Conservation (phyloP, 2,329 filamentous ascomycete genomes). For the Fusarium armeniacum region DNA sequence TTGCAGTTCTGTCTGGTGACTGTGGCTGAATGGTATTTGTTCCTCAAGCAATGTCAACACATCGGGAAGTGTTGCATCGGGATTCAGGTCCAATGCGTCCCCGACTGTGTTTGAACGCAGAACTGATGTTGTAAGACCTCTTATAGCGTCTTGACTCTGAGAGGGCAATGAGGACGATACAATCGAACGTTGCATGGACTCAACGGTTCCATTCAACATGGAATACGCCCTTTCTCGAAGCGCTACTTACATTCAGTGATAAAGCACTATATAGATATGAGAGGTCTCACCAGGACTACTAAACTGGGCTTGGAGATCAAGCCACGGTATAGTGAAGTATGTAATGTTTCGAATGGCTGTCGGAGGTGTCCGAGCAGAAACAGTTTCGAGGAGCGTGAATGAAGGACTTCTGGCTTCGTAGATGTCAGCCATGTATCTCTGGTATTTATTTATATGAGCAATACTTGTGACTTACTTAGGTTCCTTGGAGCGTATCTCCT, state of each 20-base stretch:
- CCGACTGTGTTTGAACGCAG: neutral
- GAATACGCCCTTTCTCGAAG: neutral
- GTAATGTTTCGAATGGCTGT: neutral
- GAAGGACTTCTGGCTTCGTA: neutral
- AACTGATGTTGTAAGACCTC: accelerated
- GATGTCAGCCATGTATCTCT: neutral
- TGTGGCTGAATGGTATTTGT: neutral
- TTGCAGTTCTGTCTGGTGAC: neutral
- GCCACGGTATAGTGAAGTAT: neutral
- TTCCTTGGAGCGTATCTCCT: neutral
- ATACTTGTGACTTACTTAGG: neutral
- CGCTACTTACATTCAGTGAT: neutral
- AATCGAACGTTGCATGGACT: neutral
- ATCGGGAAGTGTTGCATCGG: neutral
- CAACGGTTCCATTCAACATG: neutral
- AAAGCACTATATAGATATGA: neutral
- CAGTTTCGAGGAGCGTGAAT: neutral
- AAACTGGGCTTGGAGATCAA: neutral
- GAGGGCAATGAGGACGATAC: accelerated
- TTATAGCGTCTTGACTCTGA: accelerated
- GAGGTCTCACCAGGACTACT: neutral
- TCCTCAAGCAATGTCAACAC: neutral
- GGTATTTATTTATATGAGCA: too few relatives aligned
- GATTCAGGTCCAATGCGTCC: accelerated
- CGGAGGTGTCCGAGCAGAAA: neutral